phyloP scores from a whole-genome alignment of 2,329 filamentous ascomycete species.

The Zopfia rhizophila region DNA sequence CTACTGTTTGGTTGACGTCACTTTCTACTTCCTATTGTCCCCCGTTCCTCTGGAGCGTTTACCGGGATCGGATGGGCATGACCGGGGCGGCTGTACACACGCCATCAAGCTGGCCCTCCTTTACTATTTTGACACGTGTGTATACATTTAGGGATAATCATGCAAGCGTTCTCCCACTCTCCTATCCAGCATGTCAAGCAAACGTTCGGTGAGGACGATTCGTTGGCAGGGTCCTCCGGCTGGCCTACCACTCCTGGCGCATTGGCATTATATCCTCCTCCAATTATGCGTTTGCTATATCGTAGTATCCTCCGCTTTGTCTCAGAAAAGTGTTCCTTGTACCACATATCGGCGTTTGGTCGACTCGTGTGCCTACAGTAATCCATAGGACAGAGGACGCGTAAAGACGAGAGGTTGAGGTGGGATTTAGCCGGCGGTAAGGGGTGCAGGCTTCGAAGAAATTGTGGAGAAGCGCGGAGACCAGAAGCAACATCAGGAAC shows the following conservation, averaged over 20 bases:
- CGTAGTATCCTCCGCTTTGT: too few species aligned
- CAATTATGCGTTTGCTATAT: too few species aligned
- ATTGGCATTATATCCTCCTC: slow-evolving; percentile 5
- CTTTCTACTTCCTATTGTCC: too few species aligned
- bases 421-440: slow-evolving; percentile 25
- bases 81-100: too few species aligned
- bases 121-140: slow-evolving; percentile 39
- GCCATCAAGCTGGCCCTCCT: too few species aligned
- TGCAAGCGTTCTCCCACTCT: slow-evolving; percentile 25
- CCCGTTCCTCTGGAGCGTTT: too few species aligned
- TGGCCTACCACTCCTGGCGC: background rate
- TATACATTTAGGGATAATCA: slow-evolving; percentile 27
- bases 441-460: background rate
- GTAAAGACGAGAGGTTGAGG: too few species aligned
- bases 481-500: slow-evolving; percentile 18
- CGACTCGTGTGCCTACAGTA: too few species aligned
- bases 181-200: slow-evolving; percentile 4
- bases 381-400: too few species aligned
- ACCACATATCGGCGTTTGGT: too few species aligned
- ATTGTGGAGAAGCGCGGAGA: slow-evolving; percentile 16
- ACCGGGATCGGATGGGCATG: too few species aligned
- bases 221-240: slow-evolving; percentile 6
- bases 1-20: background rate
- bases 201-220: slow-evolving; percentile 5
- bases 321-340: too few species aligned